Conservation (phyloP, 108 stramenopile genomes). For the Cyclostephanos tholiformis region DNA sequence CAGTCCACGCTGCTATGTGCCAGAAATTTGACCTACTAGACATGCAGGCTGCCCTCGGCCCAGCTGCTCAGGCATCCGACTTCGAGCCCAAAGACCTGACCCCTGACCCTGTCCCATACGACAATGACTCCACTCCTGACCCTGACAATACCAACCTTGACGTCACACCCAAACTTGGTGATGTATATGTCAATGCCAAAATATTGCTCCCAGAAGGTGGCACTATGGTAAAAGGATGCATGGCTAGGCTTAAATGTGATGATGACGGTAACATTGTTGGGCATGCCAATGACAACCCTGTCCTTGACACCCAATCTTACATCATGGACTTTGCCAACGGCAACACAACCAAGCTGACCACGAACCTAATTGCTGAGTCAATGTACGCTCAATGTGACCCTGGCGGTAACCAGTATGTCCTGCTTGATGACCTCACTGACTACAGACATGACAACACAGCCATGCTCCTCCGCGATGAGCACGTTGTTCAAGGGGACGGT, state of each 20-base stretch:
- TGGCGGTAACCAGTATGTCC: too few species aligned
- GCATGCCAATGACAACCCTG: background rate
- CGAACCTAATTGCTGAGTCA: slow-evolving; percentile 14
- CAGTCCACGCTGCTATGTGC: too few species aligned
- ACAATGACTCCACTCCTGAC: background rate
- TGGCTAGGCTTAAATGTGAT: slow-evolving; percentile 35
- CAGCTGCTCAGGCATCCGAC: background rate
- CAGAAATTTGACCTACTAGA: background rate
- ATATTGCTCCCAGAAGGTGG: slow-evolving; percentile 34
- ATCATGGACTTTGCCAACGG: slow-evolving; percentile 30
- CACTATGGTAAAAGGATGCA: slow-evolving; percentile 12
- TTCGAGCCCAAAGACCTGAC: slow-evolving; percentile 1
- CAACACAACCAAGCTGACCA: slow-evolving; percentile 12
- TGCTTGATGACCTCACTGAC: background rate
- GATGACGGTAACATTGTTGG: slow-evolving; percentile 47
- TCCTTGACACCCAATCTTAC: slow-evolving; percentile 33
- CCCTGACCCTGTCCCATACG: background rate
- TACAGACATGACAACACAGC: too few species aligned
- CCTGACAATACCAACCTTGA: background rate
- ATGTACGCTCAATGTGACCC: too few species aligned
- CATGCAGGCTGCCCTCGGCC: too few species aligned
- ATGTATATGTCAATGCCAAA: slow-evolving; percentile 31
- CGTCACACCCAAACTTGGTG: slow-evolving; percentile 1
- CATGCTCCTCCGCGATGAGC: too few species aligned
- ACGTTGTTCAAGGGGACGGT: too few species aligned